Evolutionary conservation across 2,329 filamentous ascomycete genomes (phyloP), one percentile per base, ranked within the genome.

Genomic region (Venturia pyrina): DNA sequence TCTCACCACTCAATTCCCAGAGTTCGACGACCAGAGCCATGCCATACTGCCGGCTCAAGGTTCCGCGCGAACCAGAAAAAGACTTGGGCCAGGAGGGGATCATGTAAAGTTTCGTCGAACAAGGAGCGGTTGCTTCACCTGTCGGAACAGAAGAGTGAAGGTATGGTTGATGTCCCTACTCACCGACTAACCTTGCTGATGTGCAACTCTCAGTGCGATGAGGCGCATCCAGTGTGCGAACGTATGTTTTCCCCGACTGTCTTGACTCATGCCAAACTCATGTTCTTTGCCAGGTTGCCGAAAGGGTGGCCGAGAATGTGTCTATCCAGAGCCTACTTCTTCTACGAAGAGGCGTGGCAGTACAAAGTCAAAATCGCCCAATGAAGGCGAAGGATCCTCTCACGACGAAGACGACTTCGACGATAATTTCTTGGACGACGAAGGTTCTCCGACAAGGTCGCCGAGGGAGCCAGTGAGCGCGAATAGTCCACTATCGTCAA

Each of bases 21-120:
- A 75, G 62, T 77, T 75, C 65, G 75, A 77, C 43, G 75, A 77
- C 32, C 56, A 69, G 15, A 65, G 65, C 72, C 57, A 71, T 71
- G 17, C 66, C 63, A 50, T 67, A 67, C 71, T 57, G 69, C 71
- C 41, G 1, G 66, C 67, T 72, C 72, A 69, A 69, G 70, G 48
- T 3, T 59, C 62, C 1, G 21, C 62, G 8, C 67, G 64, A 72
- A 72, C 68, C 67, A 69, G 65, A 71, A 71, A 74, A 64, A 72
- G 75, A 56, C 67, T 72, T 32, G 70, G 70, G 15, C 72, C 74
- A 28, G 74, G 73, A 13, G 63, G 60, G 8, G 90, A 96, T 68
- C 88, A 89, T 72, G 89, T 96, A 70, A 98, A 98, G 77, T 93
- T 98, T 75, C 89, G 93, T 68, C 87, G 95, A 70, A 98, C 95